These are phyloP conservation scores for Aspergillus heteromorphus DNA, from an alignment of 495 filamentous ascomycete genomes.

Conservation along the genomic window DNA sequence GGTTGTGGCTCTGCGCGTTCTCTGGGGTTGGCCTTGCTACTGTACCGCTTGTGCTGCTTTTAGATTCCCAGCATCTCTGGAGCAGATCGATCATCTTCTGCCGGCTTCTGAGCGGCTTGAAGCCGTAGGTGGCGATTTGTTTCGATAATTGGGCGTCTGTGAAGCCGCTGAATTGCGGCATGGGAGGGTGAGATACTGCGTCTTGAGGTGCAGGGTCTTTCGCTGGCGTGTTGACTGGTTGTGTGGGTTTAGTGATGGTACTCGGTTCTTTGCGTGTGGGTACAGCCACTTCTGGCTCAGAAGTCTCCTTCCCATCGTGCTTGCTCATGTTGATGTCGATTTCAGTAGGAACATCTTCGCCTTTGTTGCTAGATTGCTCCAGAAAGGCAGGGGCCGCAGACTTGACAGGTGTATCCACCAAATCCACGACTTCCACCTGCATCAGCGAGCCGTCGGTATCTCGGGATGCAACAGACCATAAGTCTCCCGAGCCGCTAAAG, in stretches of 20 bases:
- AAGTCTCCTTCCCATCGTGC: not conserved
- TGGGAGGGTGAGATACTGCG: constrained; percentile 17
- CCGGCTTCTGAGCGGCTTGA: constrained; percentile 69
- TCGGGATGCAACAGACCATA: constrained; percentile 68
- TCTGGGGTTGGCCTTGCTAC: not conserved
- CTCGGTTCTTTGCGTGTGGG: not conserved
- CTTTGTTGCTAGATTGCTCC: not conserved
- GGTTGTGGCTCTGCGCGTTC: not conserved
- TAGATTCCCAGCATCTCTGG: constrained; percentile 65
- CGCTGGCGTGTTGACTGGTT: not conserved
- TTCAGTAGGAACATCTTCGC: not conserved
- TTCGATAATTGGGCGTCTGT: constrained; percentile 59
- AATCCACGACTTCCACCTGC: constrained; percentile 51
- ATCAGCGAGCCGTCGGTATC: constrained; percentile 56
- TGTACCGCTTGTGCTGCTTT: constrained; percentile 24
- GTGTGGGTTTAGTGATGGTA: not conserved
- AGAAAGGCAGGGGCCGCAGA: not conserved
- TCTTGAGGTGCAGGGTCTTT: not conserved
- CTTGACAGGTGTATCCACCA: constrained; percentile 41
- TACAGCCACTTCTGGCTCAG: not conserved
- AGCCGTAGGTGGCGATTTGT: constrained; percentile 60
- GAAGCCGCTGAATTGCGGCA: constrained; percentile 60
- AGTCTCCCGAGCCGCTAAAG: constrained; percentile 29
- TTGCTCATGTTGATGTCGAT: constrained; percentile 9
- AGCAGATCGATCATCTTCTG: constrained; percentile 67